Evolutionary conservation across 2,329 filamentous ascomycete species (phyloP).

Genomic region (Fusarium neocosmosporiellum): DNA sequence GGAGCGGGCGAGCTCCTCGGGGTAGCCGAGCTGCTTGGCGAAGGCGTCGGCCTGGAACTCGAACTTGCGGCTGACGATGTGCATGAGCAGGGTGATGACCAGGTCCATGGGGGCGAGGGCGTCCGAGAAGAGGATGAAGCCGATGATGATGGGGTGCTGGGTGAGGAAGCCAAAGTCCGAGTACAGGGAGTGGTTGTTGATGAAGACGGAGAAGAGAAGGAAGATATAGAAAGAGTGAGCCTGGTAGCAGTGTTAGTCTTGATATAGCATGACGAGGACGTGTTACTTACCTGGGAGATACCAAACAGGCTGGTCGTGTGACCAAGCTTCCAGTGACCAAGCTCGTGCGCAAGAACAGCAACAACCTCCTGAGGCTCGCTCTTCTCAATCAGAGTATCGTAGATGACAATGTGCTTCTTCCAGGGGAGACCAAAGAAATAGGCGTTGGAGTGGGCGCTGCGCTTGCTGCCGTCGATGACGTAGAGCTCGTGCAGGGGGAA

Average conservation of each 20-base stretch:
- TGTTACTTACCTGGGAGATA: constrained; percentile 76
- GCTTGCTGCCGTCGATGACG: constrained; percentile 92
- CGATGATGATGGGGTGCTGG: constrained; percentile 91
- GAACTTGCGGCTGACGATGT: constrained; percentile 91
- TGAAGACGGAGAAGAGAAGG: constrained; percentile 94
- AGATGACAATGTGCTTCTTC: constrained; percentile 99
- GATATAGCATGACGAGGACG: background rate
- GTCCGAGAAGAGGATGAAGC: constrained; percentile 97
- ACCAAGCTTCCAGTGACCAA: constrained; percentile 96
- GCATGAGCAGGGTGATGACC: constrained; percentile 95
- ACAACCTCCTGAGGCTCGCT: constrained; percentile 92
- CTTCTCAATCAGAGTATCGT: constrained; percentile 97
- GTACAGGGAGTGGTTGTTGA: constrained; percentile 94
- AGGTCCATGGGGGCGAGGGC: constrained; percentile 94
- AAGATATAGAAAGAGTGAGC: constrained; percentile 98
- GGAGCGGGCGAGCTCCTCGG: constrained; percentile 82
- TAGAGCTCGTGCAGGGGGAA: constrained; percentile 95
- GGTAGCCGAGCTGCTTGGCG: constrained; percentile 85
- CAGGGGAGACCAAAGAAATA: constrained; percentile 98
- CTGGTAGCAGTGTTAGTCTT: constrained; percentile 58
- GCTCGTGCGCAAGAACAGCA: constrained; percentile 92
- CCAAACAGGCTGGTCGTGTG: constrained; percentile 93
- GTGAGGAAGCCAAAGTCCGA: constrained; percentile 88
- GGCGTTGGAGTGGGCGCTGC: constrained; percentile 88
- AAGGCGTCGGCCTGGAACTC: constrained; percentile 98